Evolutionary conservation across 2,329 filamentous ascomycete species (phyloP).

Genomic region (Botrytis sinoallii): DNA sequence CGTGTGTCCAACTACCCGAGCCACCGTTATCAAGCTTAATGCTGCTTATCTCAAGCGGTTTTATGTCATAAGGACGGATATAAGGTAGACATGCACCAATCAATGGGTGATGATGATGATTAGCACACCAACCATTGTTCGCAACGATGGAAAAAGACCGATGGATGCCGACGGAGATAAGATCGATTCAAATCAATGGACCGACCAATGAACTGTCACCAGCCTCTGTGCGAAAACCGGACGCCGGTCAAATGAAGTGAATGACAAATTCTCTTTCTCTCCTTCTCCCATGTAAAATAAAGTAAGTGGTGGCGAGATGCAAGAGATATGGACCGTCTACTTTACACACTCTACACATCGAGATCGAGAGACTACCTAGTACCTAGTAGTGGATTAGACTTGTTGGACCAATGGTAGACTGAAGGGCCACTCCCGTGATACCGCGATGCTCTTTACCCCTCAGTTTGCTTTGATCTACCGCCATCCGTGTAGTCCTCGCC

Average conservation of each 20-base stretch:
- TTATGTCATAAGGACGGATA: background rate
- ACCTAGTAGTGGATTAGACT: background rate
- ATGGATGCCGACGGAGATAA: background rate
- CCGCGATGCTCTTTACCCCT: conserved; percentile 1
- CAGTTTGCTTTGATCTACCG: background rate
- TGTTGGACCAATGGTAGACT: background rate
- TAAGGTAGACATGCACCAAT: background rate
- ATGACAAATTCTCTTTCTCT: background rate
- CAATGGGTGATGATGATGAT: background rate
- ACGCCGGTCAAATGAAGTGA: background rate
- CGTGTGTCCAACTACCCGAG: background rate
- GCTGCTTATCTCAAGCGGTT: background rate
- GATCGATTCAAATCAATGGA: background rate
- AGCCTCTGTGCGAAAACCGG: background rate
- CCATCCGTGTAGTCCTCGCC: background rate
- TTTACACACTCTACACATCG: background rate
- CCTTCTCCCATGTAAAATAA: background rate
- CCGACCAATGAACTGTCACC: background rate
- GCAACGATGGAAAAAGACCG: background rate
- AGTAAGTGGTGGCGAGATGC: background rate
- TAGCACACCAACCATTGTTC: background rate
- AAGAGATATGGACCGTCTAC: background rate
- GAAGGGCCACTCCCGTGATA: conserved; percentile 1
- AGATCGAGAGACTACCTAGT: background rate
- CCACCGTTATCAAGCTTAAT: background rate